phyloP scores from a whole-genome alignment of 1,284 basidiomycete species.

The Chiua sp. region DNA sequence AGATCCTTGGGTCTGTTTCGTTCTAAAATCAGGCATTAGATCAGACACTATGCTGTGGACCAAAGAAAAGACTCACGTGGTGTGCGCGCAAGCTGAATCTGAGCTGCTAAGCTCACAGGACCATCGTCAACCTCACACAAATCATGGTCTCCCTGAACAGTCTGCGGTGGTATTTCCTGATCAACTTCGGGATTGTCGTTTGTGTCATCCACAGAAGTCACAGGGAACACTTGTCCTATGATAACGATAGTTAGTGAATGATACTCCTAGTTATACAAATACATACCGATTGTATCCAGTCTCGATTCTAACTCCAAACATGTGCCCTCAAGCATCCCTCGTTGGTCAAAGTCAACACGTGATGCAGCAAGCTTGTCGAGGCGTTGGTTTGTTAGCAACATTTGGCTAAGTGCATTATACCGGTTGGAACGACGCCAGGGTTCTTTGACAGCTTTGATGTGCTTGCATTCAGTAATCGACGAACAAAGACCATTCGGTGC shows the following conservation, averaged over 20 bases:
- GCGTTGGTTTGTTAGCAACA: slow-evolving; percentile 11
- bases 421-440: slow-evolving; percentile 3
- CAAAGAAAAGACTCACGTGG: slow-evolving; percentile 1
- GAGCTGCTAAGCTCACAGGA: neutral
- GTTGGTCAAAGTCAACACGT: slow-evolving; percentile 10
- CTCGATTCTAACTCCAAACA: slow-evolving; percentile 9
- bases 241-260: neutral
- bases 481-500: neutral
- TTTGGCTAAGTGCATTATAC: slow-evolving; percentile 4
- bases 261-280: neutral
- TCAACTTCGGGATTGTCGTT: too few relatives aligned
- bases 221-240: too few relatives aligned
- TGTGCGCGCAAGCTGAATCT: slow-evolving; percentile 4
- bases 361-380: slow-evolving; percentile 12
- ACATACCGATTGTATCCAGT: neutral
- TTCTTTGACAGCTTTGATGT: slow-evolving; percentile 5
- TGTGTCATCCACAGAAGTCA: too few relatives aligned
- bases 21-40: slow-evolving; percentile 1
- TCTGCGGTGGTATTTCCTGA: too few relatives aligned
- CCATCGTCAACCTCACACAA: neutral
- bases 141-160: slow-evolving; percentile 2
- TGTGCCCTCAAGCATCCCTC: slow-evolving; percentile 1
- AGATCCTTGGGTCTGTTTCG: neutral
- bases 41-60: neutral
- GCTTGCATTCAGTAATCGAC: neutral